Evolutionary conservation across 441 rosid genomes (phyloP).

Genomic region (Erodium texanum): DNA sequence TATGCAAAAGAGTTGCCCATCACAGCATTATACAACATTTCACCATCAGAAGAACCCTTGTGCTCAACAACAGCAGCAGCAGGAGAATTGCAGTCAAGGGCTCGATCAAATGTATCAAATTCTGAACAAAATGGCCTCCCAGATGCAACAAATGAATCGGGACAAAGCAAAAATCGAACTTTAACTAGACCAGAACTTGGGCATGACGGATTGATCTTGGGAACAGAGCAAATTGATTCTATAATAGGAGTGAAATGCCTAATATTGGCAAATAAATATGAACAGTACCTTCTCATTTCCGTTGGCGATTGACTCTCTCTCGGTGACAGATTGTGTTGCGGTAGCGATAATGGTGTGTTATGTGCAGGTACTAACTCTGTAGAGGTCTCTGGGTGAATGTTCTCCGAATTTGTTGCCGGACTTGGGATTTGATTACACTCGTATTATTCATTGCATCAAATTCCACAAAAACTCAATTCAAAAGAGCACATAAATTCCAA

Average conservation of each 20-base stretch:
- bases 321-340: not conserved
- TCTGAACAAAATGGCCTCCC: not conserved
- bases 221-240: not conserved
- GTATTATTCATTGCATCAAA: too few species aligned
- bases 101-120: not conserved
- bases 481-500: too few species aligned
- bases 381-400: too few species aligned
- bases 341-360: not conserved
- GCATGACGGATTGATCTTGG: not conserved
- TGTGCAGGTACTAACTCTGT: too few species aligned
- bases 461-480: too few species aligned
- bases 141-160: not conserved
- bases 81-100: not conserved
- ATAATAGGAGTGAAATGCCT: conserved; percentile 2
- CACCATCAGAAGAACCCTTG: conserved; percentile 19
- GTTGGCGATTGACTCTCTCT: not conserved
- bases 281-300: not conserved
- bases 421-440: too few species aligned
- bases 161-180: not conserved
- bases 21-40: conserved; percentile 33
- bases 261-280: not conserved
- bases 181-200: not conserved
- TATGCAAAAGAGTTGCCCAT: conserved; percentile 31
- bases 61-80: not conserved
- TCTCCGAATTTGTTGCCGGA: too few species aligned